phyloP scores from a whole-genome alignment of 2,329 filamentous ascomycete species.

The Aspergillus niger region DNA sequence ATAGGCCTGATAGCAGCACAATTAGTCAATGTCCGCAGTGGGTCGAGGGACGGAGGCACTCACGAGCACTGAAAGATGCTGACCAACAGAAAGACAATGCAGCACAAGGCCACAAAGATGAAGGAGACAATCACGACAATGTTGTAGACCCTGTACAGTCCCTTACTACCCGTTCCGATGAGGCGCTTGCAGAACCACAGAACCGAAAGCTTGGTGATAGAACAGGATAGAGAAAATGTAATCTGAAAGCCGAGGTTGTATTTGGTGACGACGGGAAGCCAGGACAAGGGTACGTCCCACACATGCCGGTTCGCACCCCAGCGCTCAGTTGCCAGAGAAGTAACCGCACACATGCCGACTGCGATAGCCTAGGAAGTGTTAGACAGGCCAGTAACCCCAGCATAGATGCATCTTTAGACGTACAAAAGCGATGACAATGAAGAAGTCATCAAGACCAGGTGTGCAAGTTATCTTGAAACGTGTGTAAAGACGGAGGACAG shows the following conservation, averaged over 20 bases:
- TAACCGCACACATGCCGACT: conserved; percentile 38
- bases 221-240: conserved; percentile 38
- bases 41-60: conserved; percentile 17
- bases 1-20: conserved; percentile 27
- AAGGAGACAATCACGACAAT: conserved; percentile 27
- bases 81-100: conserved; percentile 34
- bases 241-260: conserved; percentile 41
- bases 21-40: background rate
- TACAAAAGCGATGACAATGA: conserved; percentile 49
- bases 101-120: conserved; percentile 33
- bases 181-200: conserved; percentile 41
- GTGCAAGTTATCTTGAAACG: conserved; percentile 49
- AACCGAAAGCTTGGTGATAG: conserved; percentile 43
- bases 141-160: conserved; percentile 31
- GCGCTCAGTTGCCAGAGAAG: conserved; percentile 34
- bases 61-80: conserved; percentile 46
- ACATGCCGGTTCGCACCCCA: conserved; percentile 45
- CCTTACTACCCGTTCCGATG: conserved; percentile 32
- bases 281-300: conserved; percentile 42
- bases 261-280: conserved; percentile 36
- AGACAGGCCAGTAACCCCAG: background rate
- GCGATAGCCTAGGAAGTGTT: conserved; percentile 31
- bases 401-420: background rate
- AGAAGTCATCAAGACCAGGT: conserved; percentile 50
- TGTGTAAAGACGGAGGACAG: conserved; percentile 50